phyloP scores from a whole-genome alignment of 805 yeast genomes.

The Candida cerambycidarum region DNA sequence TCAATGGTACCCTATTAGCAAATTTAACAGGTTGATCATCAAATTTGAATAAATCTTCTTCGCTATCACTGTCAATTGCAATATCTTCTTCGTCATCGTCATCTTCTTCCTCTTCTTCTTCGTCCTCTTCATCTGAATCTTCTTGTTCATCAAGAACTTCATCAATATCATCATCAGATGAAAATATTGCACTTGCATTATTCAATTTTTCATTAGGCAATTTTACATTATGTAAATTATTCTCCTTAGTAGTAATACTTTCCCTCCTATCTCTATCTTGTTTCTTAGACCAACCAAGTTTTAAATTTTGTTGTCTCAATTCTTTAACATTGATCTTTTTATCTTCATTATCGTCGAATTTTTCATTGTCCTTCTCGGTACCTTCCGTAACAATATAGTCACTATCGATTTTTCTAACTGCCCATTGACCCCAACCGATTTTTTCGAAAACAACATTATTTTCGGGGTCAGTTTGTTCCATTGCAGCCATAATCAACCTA shows the following conservation, averaged over 20 bases:
- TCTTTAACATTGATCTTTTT: slow-evolving; percentile 29
- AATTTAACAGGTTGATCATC: slow-evolving; percentile 33
- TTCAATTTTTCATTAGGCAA: slow-evolving; percentile 41
- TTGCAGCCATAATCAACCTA: slow-evolving; percentile 83
- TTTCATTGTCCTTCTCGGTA: slow-evolving; percentile 17
- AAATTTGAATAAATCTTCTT: slow-evolving; percentile 16
- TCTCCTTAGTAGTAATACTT: slow-evolving; percentile 47
- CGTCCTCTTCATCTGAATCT: slow-evolving; percentile 28
- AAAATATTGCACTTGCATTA: slow-evolving; percentile 26
- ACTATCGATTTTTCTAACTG: slow-evolving; percentile 57
- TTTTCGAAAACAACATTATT: slow-evolving; percentile 78
- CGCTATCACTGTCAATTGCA: slow-evolving; percentile 26
- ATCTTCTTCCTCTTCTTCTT: slow-evolving; percentile 29
- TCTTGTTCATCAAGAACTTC: slow-evolving; percentile 26
- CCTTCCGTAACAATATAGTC: slow-evolving; percentile 51
- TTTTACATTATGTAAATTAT: slow-evolving; percentile 46
- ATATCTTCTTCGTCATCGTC: slow-evolving; percentile 20
- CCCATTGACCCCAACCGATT: slow-evolving; percentile 99
- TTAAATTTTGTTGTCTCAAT: slow-evolving; percentile 29
- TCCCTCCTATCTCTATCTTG: slow-evolving; percentile 40
- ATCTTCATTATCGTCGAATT: neutral
- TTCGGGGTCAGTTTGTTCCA: slow-evolving; percentile 66
- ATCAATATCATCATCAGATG: slow-evolving; percentile 32
- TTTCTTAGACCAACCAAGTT: slow-evolving; percentile 43
- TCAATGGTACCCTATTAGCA: slow-evolving; percentile 44